Evolutionary conservation across 495 filamentous ascomycete species (phyloP).

Genomic region (Penicillium daleae): DNA sequence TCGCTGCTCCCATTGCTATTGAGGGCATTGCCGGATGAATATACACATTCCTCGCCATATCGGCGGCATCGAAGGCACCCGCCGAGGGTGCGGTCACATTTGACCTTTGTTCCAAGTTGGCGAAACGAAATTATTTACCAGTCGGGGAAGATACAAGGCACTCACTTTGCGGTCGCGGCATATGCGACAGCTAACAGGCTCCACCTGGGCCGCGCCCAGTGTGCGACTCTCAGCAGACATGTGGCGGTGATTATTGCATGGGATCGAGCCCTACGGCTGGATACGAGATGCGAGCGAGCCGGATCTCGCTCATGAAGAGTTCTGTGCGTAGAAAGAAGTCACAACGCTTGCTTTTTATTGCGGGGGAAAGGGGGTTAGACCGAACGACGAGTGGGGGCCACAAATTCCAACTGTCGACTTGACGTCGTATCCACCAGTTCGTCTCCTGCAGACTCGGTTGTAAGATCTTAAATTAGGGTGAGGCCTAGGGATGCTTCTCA

Average conservation of each 20-base stretch:
- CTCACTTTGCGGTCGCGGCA: slow-evolving; percentile 7
- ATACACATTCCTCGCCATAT: slow-evolving; percentile 4
- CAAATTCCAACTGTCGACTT: background rate
- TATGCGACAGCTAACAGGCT: slow-evolving; percentile 3
- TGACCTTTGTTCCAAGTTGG: slow-evolving; percentile 5
- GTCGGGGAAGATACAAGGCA: background rate
- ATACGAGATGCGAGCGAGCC: background rate
- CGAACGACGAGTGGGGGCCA: background rate
- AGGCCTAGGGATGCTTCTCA: background rate
- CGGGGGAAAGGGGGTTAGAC: background rate
- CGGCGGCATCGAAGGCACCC: slow-evolving; percentile 3
- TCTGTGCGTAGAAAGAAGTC: background rate
- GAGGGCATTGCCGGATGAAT: background rate
- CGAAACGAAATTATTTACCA: slow-evolving; percentile 1
- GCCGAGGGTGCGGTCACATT: slow-evolving; percentile 2
- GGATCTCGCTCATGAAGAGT: slow-evolving; percentile 3
- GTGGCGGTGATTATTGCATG: background rate
- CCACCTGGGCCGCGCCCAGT: slow-evolving; percentile 4
- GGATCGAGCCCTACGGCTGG: background rate
- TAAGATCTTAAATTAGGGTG: background rate
- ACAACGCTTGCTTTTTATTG: background rate
- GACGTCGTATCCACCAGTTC: background rate
- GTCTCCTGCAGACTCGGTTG: background rate
- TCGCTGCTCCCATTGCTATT: background rate
- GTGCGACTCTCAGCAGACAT: slow-evolving; percentile 1